Evolutionary conservation across 78 protist species (phyloP), one percentile per base, ranked within the genome.

Genomic region (Chrysochromulina tobinii): DNA sequence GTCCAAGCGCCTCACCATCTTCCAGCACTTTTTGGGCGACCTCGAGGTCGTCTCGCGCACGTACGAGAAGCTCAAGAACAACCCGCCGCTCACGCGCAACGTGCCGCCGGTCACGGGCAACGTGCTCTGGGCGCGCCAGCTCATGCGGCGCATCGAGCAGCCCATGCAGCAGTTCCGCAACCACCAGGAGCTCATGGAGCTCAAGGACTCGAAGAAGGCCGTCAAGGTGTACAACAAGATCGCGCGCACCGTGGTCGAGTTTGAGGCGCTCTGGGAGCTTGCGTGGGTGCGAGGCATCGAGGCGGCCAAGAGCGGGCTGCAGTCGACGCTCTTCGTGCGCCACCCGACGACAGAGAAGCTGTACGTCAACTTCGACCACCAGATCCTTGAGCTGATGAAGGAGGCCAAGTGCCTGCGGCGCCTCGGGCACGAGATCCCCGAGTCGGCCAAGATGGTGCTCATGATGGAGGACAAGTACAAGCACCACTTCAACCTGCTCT

Each of bases 41-140:
- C 93, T 95, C 0, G 97, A 96, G 87, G 53, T 61, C 61, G 73
- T 21, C 38, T 4, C 54, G 50, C 83, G 18, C 18, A 75, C 59
- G 23, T 97, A 94, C 94, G 96, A 97, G 84, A 38, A 11, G 69
- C 58, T 87, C 18, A 92, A 91, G 87, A 53, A 73, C 3, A 12
- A 61, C 89, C 97, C 98, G 9, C 96, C 97, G 5, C 48, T 94
- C 18, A 67, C 92, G n/a, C 95, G 98, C 69, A 92, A 97, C 94
- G 7, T 88, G n/a, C 94, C 98, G 54, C 98, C 97, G 2, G 94
- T 97, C 20, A 89, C 97, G 4, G 98, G 98, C 21, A 21, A 87
- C 72, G 89, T 97, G 18, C 59, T 69, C 9, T 97, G 96, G 97
- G 84, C 94, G 21, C 81, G 96, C 5, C 96, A 96, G 88, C 90